Evolutionary conservation across 805 yeast species (phyloP).

Genomic region (Candida montana): DNA sequence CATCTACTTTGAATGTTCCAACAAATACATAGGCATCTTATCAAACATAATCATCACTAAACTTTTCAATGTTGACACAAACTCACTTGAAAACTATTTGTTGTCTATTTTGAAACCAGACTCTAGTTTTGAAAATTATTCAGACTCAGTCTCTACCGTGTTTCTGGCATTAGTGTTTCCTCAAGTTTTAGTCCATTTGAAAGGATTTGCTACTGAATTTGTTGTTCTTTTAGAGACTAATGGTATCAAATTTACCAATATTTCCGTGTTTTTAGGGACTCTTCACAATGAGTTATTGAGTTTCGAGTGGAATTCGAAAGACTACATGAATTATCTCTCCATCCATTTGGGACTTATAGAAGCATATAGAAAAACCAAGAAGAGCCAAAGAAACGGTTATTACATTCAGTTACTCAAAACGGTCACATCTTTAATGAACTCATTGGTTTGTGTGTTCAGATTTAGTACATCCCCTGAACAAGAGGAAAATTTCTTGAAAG

Average conservation of each 20-base stretch:
- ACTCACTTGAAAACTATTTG: slow-evolving; percentile 18
- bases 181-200: slow-evolving; percentile 25
- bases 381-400: slow-evolving; percentile 12
- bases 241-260: slow-evolving; percentile 17
- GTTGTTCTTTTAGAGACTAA: slow-evolving; percentile 14
- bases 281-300: slow-evolving; percentile 18
- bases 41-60: slow-evolving; percentile 34
- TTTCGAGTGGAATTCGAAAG: slow-evolving; percentile 23
- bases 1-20: slow-evolving; percentile 26
- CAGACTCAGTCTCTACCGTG: slow-evolving; percentile 14
- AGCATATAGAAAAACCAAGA: slow-evolving; percentile 16
- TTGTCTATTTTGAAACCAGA: slow-evolving; percentile 12
- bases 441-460: slow-evolving; percentile 17
- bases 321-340: slow-evolving; percentile 23
- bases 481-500: slow-evolving; percentile 26
- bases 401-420: slow-evolving; percentile 16
- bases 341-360: slow-evolving; percentile 20
- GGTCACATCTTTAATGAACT: slow-evolving; percentile 14
- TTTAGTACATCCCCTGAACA: slow-evolving; percentile 17
- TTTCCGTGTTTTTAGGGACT: slow-evolving; percentile 17
- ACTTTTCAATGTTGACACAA: slow-evolving; percentile 19
- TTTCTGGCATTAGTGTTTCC: slow-evolving; percentile 26
- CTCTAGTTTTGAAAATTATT: slow-evolving; percentile 3
- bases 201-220: slow-evolving; percentile 25
- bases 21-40: slow-evolving; percentile 29